Evolutionary conservation across 768 basidiomycete species (phyloP), one percentile per base, ranked within the genome.

Genomic region (Favolaschia claudopus): DNA sequence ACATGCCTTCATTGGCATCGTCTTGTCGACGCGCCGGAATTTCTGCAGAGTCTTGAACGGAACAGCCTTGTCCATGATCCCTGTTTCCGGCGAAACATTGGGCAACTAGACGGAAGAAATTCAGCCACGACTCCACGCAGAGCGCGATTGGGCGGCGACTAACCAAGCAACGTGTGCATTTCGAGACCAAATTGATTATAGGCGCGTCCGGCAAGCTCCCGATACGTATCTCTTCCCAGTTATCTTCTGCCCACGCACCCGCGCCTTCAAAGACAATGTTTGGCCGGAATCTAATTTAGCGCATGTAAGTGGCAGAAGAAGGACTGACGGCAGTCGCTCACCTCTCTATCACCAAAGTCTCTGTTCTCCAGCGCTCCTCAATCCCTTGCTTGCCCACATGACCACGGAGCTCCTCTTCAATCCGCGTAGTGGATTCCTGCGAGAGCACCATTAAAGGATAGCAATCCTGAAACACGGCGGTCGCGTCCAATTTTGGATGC

Each of bases 1-100:
- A 65, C 88, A 92, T 1, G 90, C 79, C 63, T 79, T 81, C 73
- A 76, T 72, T 58, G n/a, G n/a, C n/a, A n/a, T 77, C 78, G 1
- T 76, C 64, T 20, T 56, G 67, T 0, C 83, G 82, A 68, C 89
- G 85, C 0, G 83, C 33, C 91, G 83, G 70, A 89, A 88, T 76
- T 89, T 91, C 83, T 86, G 87, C 10, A 92, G 68, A 7, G 86
- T 82, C 72, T 93, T 91, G 74, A 77, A 91, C 5, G 91, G 91
- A 5, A 93, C 90, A 0, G 89, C 88, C 15, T 79, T 79, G 66
- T 93, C 91, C 19, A 85, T 82, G 19, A 81, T 70, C 28, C 90
- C 91, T 4, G 85, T 87, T 37, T 77, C 74, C 0, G 88, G 82
- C 65, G 85, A 83, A 15, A 93, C 83, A 63, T 93, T 92, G 15